phyloP scores from a whole-genome alignment of 2,329 filamentous ascomycete genomes.

The Thermomyces lanuginosus region DNA sequence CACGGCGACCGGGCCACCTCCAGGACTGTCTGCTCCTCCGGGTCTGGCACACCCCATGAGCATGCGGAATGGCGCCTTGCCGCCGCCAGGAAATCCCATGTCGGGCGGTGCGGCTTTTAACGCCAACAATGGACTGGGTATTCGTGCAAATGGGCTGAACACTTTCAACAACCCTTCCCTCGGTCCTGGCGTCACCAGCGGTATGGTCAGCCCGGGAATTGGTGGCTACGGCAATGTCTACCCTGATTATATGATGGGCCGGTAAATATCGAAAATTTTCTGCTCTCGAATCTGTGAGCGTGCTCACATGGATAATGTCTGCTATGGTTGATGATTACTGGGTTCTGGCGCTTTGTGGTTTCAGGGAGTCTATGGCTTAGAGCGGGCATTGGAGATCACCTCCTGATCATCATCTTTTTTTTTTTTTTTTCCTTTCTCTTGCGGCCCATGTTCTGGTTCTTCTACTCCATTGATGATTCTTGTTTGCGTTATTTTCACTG shows the following conservation, averaged over 20 bases:
- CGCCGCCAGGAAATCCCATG: slow-evolving; percentile 15
- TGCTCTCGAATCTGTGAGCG: too few species aligned
- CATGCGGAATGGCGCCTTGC: slow-evolving; percentile 17
- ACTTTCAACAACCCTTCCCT: slow-evolving; percentile 15
- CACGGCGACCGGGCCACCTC: slow-evolving; percentile 59
- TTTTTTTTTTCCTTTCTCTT: slow-evolving; percentile 8
- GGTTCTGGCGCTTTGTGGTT: slow-evolving; percentile 26
- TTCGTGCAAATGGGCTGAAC: slow-evolving; percentile 19
- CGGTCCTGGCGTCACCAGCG: slow-evolving; percentile 14
- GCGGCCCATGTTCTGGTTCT: slow-evolving; percentile 1
- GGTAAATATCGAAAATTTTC: too few species aligned
- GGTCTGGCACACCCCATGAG: slow-evolving; percentile 39
- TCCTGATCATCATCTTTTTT: slow-evolving; percentile 6
- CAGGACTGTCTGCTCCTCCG: slow-evolving; percentile 61
- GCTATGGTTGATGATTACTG: slow-evolving; percentile 28
- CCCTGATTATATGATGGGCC: slow-evolving; percentile 35
- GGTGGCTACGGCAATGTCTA: slow-evolving; percentile 24
- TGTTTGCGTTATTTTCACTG: slow-evolving; percentile 7
- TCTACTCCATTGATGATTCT: slow-evolving; percentile 5
- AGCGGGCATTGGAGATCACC: slow-evolving; percentile 25
- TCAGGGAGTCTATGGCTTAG: slow-evolving; percentile 23
- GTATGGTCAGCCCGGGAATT: slow-evolving; percentile 15
- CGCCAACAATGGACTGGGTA: slow-evolving; percentile 22
- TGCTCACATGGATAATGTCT: slow-evolving; percentile 21
- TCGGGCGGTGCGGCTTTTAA: slow-evolving; percentile 18